Evolutionary conservation across 1,139 yeast genomes (phyloP).

Genomic region (Diutina sp.): DNA sequence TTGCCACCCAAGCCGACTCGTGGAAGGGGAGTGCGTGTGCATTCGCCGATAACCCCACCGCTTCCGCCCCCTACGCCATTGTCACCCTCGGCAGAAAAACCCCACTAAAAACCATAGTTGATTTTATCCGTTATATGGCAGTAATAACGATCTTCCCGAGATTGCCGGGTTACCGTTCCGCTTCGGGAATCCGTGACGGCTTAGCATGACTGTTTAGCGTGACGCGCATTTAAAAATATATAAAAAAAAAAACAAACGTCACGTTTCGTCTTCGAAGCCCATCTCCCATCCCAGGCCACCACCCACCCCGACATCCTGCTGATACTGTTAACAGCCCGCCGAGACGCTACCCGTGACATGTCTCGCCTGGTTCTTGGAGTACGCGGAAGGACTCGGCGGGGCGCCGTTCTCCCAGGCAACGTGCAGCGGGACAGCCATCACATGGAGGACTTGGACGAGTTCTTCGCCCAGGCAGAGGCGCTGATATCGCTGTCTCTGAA

Average conservation of each 20-base stretch:
- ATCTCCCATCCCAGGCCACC: neutral
- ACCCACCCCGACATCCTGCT: neutral
- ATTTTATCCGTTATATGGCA: too few species aligned
- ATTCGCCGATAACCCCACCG: too few species aligned
- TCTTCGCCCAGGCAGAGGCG: neutral
- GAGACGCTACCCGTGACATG: neutral
- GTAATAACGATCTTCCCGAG: neutral
- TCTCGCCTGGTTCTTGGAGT: neutral
- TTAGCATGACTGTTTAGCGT: neutral
- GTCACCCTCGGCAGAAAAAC: too few species aligned
- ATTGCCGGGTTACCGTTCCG: neutral
- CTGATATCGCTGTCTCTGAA: neutral
- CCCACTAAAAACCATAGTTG: too few species aligned
- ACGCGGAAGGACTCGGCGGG: neutral
- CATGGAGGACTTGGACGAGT: slow-evolving; percentile 1
- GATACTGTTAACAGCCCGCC: neutral
- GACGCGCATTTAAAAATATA: neutral
- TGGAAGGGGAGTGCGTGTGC: too few species aligned
- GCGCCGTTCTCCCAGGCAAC: neutral
- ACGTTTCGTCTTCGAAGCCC: neutral
- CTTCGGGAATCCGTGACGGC: neutral
- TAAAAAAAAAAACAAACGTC: neutral
- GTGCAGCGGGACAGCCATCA: neutral
- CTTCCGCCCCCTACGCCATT: too few species aligned
- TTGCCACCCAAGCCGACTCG: too few species aligned